These are phyloP conservation scores for Colletotrichum tropicale DNA, from an alignment of 2,329 filamentous ascomycete species.

Conservation along the genomic window DNA sequence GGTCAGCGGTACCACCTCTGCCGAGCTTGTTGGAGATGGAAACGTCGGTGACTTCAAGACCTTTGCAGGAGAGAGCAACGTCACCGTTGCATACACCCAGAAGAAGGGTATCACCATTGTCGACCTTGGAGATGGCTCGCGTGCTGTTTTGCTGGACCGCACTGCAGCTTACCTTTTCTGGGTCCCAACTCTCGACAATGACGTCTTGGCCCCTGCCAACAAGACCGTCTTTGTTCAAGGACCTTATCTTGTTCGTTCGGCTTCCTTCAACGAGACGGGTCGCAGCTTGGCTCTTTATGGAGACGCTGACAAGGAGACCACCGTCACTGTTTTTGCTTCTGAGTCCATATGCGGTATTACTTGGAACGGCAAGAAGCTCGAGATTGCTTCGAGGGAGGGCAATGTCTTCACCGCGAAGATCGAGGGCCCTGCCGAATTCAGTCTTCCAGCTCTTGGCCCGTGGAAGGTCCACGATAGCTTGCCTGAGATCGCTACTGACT, in stretches of 20 bases:
- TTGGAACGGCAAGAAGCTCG: constrained; percentile 53
- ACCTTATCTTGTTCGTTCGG: constrained; percentile 55
- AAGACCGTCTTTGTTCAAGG: constrained; percentile 57
- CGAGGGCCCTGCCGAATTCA: constrained; percentile 29
- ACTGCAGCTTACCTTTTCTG: constrained; percentile 61
- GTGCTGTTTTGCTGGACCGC: constrained; percentile 58
- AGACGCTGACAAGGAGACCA: constrained; percentile 45
- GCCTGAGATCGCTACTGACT: constrained; percentile 48
- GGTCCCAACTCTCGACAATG: constrained; percentile 52
- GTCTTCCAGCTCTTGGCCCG: constrained; percentile 42
- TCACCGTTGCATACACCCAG: constrained; percentile 55
- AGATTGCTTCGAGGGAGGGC: constrained; percentile 27
- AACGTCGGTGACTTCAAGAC: constrained; percentile 45
- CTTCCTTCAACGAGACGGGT: constrained; percentile 34
- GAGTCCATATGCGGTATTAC: constrained; percentile 46
- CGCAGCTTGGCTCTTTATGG: constrained; percentile 46
- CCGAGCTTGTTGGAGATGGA: constrained; percentile 36
- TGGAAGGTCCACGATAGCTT: constrained; percentile 55
- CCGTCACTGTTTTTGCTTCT: constrained; percentile 52
- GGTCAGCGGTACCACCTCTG: constrained; percentile 40
- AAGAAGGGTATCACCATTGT: constrained; percentile 51
- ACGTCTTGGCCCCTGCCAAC: constrained; percentile 48
- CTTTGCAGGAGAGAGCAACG: constrained; percentile 38
- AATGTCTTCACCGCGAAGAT: constrained; percentile 32
- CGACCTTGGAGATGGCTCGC: constrained; percentile 48